Conservation (phyloP, 108 stramenopile species). For the Parmales sp. region DNA sequence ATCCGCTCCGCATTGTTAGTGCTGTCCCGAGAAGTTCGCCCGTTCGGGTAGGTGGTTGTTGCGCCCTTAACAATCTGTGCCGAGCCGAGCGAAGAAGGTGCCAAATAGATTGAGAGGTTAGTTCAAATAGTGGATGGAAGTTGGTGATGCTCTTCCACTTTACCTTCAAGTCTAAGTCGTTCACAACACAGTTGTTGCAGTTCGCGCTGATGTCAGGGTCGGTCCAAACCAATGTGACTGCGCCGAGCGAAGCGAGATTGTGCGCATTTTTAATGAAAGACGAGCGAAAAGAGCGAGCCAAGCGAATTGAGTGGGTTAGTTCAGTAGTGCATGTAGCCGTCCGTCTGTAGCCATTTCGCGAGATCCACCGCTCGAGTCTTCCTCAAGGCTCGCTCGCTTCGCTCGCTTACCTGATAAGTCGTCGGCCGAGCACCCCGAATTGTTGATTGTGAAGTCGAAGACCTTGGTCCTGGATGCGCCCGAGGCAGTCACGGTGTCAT, state of each 20-base stretch:
- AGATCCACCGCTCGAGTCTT: no score
- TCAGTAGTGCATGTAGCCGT: neutral
- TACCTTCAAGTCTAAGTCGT: conserved; percentile 58
- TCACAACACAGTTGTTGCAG: conserved; percentile 44
- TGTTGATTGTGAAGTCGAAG: neutral
- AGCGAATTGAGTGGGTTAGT: neutral
- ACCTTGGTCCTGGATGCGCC: neutral
- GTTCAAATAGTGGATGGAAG: no score
- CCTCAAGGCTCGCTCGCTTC: conserved; percentile 18
- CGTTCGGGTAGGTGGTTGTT: conserved; percentile 36
- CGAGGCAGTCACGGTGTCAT: neutral
- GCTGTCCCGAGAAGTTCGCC: conserved; percentile 22
- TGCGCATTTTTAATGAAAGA: conserved; percentile 10
- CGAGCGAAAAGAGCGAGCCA: neutral
- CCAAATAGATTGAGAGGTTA: no score
- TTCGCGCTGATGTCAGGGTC: conserved; percentile 43
- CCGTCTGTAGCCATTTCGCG: conserved; percentile 8
- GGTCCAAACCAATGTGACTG: conserved; percentile 53
- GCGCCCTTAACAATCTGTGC: conserved; percentile 21
- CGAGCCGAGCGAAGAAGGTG: no score
- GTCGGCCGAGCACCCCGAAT: neutral
- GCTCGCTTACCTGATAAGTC: conserved; percentile 22
- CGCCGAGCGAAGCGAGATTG: conserved; percentile 12
- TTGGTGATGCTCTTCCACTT: no score
- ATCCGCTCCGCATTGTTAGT: conserved; percentile 40